phyloP scores from a whole-genome alignment of 2,329 filamentous ascomycete species.

The Colletotrichum sp. region DNA sequence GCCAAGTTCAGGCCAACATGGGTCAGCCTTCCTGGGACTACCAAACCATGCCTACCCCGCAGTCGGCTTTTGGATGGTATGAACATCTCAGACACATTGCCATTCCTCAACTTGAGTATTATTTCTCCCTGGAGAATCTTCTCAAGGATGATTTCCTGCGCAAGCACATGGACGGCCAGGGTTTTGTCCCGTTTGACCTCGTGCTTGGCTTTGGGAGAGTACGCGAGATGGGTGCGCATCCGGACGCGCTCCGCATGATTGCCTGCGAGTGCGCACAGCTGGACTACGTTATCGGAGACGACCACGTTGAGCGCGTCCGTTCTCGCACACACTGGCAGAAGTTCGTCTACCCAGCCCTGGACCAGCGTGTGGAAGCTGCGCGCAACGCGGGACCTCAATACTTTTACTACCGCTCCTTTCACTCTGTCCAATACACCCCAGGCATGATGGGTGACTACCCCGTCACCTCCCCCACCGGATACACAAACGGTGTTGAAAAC shows the following conservation, averaged over 20 bases:
- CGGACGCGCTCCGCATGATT: conserved; percentile 44
- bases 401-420: conserved; percentile 31
- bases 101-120: conserved; percentile 77
- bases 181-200: conserved; percentile 82
- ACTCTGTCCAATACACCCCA: conserved; percentile 21
- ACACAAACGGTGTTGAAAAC: conserved; percentile 27
- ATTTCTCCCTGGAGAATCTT: conserved; percentile 95
- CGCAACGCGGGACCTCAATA: conserved; percentile 71
- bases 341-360: conserved; percentile 75
- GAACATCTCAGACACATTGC: conserved; percentile 29
- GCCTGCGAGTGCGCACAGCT: conserved; percentile 73
- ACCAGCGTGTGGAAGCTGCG: conserved; percentile 74
- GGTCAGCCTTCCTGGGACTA: conserved; percentile 40
- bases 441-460: conserved; percentile 29
- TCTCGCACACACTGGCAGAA: conserved; percentile 77
- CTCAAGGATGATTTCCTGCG: conserved; percentile 92
- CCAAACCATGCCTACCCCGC: conserved; percentile 28
- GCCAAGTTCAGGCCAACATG: conserved; percentile 40
- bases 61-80: conserved; percentile 1
- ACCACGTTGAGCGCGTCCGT: conserved; percentile 80
- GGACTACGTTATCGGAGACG: conserved; percentile 76
- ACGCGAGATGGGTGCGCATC: conserved; percentile 59
- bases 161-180: conserved; percentile 92
- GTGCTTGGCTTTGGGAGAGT: conserved; percentile 89
- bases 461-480: conserved; percentile 31